Percentiles rank a stretch among this genome's conserved stretches.
Conservation (phyloP, 495 filamentous ascomycete species). For the Pyrenula massariospora region DNA sequence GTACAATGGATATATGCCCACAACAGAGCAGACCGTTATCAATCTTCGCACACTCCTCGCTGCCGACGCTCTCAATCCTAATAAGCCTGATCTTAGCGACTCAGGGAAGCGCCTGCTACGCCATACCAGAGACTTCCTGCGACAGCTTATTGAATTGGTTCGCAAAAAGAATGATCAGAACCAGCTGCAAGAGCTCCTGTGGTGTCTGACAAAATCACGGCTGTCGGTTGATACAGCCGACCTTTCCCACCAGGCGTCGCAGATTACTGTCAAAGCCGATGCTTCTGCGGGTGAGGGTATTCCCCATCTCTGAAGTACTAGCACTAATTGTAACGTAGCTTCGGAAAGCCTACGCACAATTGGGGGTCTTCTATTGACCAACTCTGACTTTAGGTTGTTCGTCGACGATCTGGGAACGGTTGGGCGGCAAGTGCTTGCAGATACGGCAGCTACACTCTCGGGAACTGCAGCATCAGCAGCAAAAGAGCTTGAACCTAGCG, state of each 20-base stretch:
- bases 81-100: constrained; percentile 63
- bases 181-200: constrained; percentile 83
- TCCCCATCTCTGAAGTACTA: not conserved
- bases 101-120: constrained; percentile 63
- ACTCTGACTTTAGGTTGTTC: constrained; percentile 81
- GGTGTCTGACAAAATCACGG: constrained; percentile 65
- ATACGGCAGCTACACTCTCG: constrained; percentile 70
- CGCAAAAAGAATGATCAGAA: constrained; percentile 74
- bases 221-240: constrained; percentile 58
- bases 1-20: constrained; percentile 80
- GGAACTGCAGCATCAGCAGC: constrained; percentile 59
- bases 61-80: constrained; percentile 65
- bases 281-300: constrained; percentile 57
- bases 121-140: constrained; percentile 58
- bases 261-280: constrained; percentile 62
- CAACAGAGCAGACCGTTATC: constrained; percentile 70
- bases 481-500: constrained; percentile 55
- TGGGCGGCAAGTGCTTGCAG: constrained; percentile 73
- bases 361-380: constrained; percentile 70
- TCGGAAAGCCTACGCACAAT: constrained; percentile 79
- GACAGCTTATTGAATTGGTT: constrained; percentile 64
- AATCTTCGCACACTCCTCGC: constrained; percentile 74
- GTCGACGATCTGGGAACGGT: constrained; percentile 71
- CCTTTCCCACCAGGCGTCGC: constrained; percentile 47
- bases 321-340: constrained; percentile 29